Conservation (phyloP, 2,329 filamentous ascomycete genomes). For the Didymosphaeria variabile region DNA sequence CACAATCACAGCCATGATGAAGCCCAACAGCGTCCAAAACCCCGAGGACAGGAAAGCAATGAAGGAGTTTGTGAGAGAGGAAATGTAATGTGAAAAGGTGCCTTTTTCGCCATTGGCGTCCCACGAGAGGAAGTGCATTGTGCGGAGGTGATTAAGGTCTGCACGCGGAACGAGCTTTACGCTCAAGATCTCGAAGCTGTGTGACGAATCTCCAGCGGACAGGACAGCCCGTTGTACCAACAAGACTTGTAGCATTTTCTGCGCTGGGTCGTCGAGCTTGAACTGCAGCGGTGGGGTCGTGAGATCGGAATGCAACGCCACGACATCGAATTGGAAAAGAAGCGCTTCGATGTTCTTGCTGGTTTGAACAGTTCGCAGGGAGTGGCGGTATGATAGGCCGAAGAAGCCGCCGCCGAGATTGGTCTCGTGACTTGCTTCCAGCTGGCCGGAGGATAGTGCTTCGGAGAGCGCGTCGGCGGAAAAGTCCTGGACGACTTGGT, state of each 20-base stretch:
- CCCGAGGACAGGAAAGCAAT: conserved; percentile 33
- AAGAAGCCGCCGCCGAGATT: conserved; percentile 33
- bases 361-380: conserved; percentile 28
- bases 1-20: conserved; percentile 32
- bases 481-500: conserved; percentile 37
- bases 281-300: conserved; percentile 21
- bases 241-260: conserved; percentile 41
- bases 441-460: conserved; percentile 29
- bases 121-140: conserved; percentile 43
- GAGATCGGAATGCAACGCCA: conserved; percentile 33
- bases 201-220: conserved; percentile 29
- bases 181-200: conserved; percentile 37
- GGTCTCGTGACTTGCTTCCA: conserved; percentile 33
- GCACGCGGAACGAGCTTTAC: conserved; percentile 26
- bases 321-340: conserved; percentile 42
- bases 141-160: conserved; percentile 12
- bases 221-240: conserved; percentile 36
- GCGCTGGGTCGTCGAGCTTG: conserved; percentile 27
- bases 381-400: conserved; percentile 42
- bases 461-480: conserved; percentile 25
- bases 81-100: conserved; percentile 31
- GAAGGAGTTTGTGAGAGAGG: conserved; percentile 21
- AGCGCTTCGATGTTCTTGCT: conserved; percentile 25
- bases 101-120: conserved; percentile 41
- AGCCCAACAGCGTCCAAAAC: conserved; percentile 35